Conservation (phyloP, 352 stramenopile genomes). For the Phytophthora nicotianae region DNA sequence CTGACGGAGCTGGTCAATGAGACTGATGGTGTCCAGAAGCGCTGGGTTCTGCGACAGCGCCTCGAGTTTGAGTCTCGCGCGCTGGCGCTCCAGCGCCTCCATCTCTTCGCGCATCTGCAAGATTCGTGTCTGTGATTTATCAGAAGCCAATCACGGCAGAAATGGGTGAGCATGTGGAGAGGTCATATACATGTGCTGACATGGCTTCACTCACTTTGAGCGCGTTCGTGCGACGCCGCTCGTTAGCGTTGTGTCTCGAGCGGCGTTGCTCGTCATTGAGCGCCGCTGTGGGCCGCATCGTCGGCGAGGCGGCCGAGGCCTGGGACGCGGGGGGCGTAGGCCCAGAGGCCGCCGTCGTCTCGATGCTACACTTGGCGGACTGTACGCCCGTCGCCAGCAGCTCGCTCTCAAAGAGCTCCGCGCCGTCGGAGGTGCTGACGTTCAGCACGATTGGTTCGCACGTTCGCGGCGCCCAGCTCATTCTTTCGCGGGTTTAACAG, state of each 20-base stretch:
- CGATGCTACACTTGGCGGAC: conserved; percentile 25
- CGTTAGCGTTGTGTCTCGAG: conserved; percentile 65
- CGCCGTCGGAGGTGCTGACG: conserved; percentile 11
- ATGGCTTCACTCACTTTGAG: conserved; percentile 35
- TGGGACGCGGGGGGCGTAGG: neutral
- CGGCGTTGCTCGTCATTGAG: conserved; percentile 47
- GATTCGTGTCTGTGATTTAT: conserved; percentile 39
- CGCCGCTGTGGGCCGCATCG: conserved; percentile 1
- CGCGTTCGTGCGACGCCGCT: conserved; percentile 60
- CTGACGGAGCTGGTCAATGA: conserved; percentile 54
- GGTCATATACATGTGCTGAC: neutral
- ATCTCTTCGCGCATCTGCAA: conserved; percentile 55
- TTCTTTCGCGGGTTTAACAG: conserved; percentile 22
- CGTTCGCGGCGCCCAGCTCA: conserved; percentile 24
- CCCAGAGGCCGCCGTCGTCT: conserved; percentile 13
- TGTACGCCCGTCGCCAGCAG: conserved; percentile 12
- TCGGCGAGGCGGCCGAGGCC: conserved; percentile 5
- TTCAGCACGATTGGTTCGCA: conserved; percentile 28
- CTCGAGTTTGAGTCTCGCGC: conserved; percentile 42
- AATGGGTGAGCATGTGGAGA: neutral
- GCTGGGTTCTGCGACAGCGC: conserved; percentile 17
- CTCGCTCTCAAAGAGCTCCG: conserved; percentile 23
- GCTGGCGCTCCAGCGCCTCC: conserved; percentile 49
- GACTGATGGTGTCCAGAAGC: conserved; percentile 41
- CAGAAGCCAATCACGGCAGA: neutral